Percentiles rank a stretch among this genome's conserved stretches.
These are phyloP conservation scores for Lipomyces orientalis DNA, from an alignment of 805 yeast species.

Conservation along the genomic window DNA sequence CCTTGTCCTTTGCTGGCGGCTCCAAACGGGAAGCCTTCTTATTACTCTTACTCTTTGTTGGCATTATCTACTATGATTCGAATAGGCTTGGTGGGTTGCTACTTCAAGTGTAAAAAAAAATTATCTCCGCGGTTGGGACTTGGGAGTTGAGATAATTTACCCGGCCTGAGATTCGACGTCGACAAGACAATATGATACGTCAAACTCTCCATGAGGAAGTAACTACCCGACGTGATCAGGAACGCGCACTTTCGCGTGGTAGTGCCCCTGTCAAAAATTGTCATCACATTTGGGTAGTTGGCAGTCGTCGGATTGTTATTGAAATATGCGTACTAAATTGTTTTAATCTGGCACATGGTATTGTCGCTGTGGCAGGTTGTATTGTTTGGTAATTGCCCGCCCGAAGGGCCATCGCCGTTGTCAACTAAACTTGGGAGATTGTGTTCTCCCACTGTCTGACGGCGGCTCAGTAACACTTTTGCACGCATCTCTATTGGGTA, in stretches of 20 bases:
- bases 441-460: neutral
- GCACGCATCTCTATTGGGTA: neutral
- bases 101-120: neutral
- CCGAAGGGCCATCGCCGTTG: neutral
- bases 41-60: neutral
- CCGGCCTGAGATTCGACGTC: neutral
- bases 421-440: neutral
- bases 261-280: neutral
- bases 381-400: neutral
- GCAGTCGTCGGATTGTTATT: neutral
- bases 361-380: neutral
- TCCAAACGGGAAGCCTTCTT: neutral
- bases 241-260: neutral
- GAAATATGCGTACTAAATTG: neutral
- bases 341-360: neutral
- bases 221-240: too few species aligned
- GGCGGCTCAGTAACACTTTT: neutral
- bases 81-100: neutral
- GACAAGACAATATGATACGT: too few species aligned
- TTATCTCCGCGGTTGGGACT: neutral
- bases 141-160: neutral
- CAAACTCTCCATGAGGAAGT: too few species aligned
- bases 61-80: neutral
- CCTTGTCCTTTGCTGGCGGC: neutral
- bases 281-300: neutral